These are phyloP conservation scores for Prunella vulgaris DNA, from an alignment of 257 asterid species.

Conservation along the genomic window DNA sequence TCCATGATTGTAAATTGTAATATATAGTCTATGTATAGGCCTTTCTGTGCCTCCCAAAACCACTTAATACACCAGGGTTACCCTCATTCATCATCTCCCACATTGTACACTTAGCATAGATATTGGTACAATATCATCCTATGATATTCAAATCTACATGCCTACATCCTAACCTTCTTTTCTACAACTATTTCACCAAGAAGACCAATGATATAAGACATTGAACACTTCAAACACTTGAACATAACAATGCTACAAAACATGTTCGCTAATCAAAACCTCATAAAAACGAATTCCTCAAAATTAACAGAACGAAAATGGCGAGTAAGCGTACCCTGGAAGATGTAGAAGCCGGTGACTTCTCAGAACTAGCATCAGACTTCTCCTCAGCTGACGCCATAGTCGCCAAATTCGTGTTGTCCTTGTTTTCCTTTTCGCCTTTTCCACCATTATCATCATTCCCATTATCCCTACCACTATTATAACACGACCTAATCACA, in stretches of 20 bases:
- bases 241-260: background rate
- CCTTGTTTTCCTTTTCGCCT: slow-evolving; percentile 52
- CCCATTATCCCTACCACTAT: slow-evolving; percentile 15
- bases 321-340: slow-evolving; percentile 36
- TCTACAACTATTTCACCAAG: background rate
- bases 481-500: slow-evolving; percentile 42
- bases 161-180: background rate
- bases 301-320: background rate
- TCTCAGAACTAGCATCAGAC: slow-evolving; percentile 33
- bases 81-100: background rate
- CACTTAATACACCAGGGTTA: background rate
- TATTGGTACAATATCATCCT: background rate
- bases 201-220: background rate
- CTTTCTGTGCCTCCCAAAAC: background rate
- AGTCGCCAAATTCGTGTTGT: slow-evolving; percentile 53
- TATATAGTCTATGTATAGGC: background rate
- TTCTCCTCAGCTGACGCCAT: slow-evolving; percentile 40
- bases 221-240: background rate
- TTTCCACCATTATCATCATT: slow-evolving; percentile 25
- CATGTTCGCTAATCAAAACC: background rate
- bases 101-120: background rate
- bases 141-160: background rate
- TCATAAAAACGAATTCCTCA: background rate
- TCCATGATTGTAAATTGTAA: background rate
- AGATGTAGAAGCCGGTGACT: slow-evolving; percentile 44